Evolutionary conservation across 495 filamentous ascomycete species (phyloP), one percentile per base, ranked within the genome.

Genomic region (Podospora fimiseda): DNA sequence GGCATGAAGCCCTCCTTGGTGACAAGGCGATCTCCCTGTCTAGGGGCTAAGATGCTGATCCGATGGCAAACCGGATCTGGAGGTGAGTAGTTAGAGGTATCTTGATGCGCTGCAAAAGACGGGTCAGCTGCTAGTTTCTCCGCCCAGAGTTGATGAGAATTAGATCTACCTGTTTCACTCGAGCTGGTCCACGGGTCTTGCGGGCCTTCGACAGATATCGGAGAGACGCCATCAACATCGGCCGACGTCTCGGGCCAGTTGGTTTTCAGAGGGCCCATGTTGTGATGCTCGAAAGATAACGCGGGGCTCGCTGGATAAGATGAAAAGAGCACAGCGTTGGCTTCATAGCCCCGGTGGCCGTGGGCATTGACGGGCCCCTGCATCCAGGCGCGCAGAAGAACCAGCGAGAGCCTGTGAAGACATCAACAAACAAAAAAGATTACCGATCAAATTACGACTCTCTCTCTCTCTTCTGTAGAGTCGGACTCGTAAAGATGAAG

Each of bases 21-120:
- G n/a, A n/a, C n/a, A n/a, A n/a, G 39, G 5, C 18, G 42, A 40
- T 53, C 33, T 46, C 24, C 50, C 30, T 45, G 15, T 20, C 24
- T 19, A 15, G 51, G 42, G 30, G 14, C 43, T 14, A 33, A 24
- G 33, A 54, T 54, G 44, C 33, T 43, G 21, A 54, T 48, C 16
- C 51, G 15, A 5, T 47, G 19, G 44, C 51, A 48, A 21, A 54
- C 46, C 1, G 33, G 30, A 42, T 54, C 51, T 4, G 37, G 8
- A 20, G 19, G 8, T 14, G 21, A 16, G 30, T 21, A n/a, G n/a
- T n/a, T n/a, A n/a, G n/a, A n/a, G n/a, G n/a, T n/a, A n/a, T n/a
- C n/a, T n/a, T n/a, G n/a, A n/a, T n/a, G n/a, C n/a, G n/a, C n/a
- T n/a, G n/a, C n/a, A n/a, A n/a, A n/a, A n/a, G n/a, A n/a, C n/a